These are phyloP conservation scores for Penicillium manginii DNA, from an alignment of 495 filamentous ascomycete genomes.

Conservation along the genomic window DNA sequence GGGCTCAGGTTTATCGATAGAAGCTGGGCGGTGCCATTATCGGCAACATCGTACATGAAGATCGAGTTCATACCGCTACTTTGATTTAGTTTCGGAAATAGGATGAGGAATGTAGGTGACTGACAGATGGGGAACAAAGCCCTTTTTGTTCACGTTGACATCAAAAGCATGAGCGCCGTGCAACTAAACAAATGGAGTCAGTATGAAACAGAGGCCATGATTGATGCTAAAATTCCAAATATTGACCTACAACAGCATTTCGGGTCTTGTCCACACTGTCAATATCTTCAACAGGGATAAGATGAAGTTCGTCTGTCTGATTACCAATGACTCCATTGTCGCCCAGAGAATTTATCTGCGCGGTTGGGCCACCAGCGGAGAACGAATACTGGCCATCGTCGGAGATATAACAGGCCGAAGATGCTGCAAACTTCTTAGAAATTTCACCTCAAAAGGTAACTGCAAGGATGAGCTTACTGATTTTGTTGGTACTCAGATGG, in stretches of 20 bases:
- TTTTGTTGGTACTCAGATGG: not conserved
- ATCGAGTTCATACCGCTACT: not conserved
- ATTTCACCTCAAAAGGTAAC: not conserved
- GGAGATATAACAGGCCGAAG: not conserved
- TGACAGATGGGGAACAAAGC: not conserved
- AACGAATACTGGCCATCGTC: not conserved
- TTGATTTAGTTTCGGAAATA: not conserved
- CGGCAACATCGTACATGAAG: not conserved
- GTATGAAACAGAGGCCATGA: not conserved
- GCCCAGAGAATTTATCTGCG: not conserved
- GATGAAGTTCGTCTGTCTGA: not conserved
- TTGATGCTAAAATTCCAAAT: not conserved
- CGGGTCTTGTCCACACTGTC: not conserved
- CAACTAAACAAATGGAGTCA: not conserved
- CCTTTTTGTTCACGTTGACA: not conserved
- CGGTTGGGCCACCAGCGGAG: not conserved
- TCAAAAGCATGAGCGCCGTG: not conserved
- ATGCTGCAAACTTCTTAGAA: not conserved
- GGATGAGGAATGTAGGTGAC: not conserved
- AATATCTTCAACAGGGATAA: not conserved
- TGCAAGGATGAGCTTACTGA: not conserved
- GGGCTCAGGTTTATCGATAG: not conserved
- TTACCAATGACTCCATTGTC: not conserved
- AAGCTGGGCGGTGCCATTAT: not conserved
- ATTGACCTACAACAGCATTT: not conserved